A percentile compares a stretch with the other conserved stretches of the same genome.
phyloP scores from a whole-genome alignment of 1,139 yeast species.

The Zhuliangozyma parablackwelliae region DNA sequence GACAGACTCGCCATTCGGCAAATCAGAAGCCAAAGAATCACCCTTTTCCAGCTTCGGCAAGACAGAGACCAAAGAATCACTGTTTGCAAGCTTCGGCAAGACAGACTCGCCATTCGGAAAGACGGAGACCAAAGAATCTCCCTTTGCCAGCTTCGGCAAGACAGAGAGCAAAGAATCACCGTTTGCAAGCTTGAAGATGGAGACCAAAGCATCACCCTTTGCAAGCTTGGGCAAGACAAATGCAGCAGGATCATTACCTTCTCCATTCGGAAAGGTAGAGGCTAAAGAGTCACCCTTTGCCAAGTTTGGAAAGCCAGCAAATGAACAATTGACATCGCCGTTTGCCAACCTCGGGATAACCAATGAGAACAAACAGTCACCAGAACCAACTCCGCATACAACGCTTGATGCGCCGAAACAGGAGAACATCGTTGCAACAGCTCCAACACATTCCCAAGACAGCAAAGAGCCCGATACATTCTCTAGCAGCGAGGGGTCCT shows the following conservation, averaged over 20 bases:
- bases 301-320: neutral
- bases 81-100: conserved; percentile 3
- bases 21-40: neutral
- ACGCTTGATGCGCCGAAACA: too few species aligned
- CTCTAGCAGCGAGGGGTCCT: neutral
- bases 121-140: neutral
- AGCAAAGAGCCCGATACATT: neutral
- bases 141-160: neutral
- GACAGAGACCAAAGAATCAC: conserved; percentile 1
- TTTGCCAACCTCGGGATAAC: conserved; percentile 1
- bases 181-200: neutral
- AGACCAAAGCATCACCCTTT: conserved; percentile 1
- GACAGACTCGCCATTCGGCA: conserved; percentile 2
- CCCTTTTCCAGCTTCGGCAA: conserved; percentile 2
- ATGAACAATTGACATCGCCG: conserved; percentile 1
- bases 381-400: too few species aligned
- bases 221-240: neutral
- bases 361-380: too few species aligned
- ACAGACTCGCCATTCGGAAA: neutral
- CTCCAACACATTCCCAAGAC: neutral
- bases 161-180: conserved; percentile 1
- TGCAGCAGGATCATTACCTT: neutral
- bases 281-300: conserved; percentile 1
- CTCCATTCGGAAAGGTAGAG: neutral
- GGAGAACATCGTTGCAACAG: too few species aligned